Conservation (phyloP, 345 rosid genomes). For the Clausena lansium region DNA sequence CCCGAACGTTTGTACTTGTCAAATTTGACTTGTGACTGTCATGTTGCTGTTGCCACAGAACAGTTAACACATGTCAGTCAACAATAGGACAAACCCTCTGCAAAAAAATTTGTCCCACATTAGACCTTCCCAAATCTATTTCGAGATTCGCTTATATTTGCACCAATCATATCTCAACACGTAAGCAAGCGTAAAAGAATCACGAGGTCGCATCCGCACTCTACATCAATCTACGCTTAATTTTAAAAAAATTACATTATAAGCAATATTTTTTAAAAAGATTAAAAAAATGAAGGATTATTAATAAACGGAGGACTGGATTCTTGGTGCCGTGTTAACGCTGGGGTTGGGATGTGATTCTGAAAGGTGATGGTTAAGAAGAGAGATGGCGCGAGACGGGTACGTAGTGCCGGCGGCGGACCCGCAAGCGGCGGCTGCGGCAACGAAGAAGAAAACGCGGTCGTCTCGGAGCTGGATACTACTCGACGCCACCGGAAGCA, state of each 20-base stretch:
- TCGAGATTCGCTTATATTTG: neutral
- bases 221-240: neutral
- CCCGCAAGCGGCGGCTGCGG: slow-evolving; percentile 38
- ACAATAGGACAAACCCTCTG: neutral
- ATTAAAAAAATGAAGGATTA: neutral
- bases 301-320: neutral
- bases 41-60: neutral
- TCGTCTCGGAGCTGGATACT: slow-evolving; percentile 69
- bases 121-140: neutral
- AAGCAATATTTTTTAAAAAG: neutral
- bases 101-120: neutral
- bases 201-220: neutral
- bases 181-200: neutral
- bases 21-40: neutral
- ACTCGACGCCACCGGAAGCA: slow-evolving; percentile 51
- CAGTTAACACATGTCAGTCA: neutral
- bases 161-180: neutral
- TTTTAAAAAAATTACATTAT: neutral
- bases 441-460: slow-evolving; percentile 63
- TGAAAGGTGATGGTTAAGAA: slow-evolving; percentile 19
- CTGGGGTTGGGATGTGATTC: slow-evolving; percentile 16
- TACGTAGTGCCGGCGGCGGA: slow-evolving; percentile 74
- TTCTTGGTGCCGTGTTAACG: neutral
- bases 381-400: slow-evolving; percentile 61
- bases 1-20: neutral